Conservation (phyloP, 257 asterid genomes). For the Petrea volubilis region DNA sequence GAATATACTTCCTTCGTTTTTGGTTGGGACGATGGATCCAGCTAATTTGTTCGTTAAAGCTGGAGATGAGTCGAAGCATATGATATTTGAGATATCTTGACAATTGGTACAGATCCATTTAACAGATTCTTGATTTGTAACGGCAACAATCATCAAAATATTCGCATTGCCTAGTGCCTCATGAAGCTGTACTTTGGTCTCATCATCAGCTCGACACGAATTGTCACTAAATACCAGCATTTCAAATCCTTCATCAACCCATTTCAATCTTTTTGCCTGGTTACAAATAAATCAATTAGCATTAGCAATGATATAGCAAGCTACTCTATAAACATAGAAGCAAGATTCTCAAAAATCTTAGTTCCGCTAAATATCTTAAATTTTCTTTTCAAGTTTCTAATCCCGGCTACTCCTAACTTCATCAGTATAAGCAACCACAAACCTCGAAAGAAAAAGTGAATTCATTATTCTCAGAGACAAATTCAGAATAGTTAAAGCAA, state of each 20-base stretch:
- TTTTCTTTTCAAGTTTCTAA: too few relatives aligned
- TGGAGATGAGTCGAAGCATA: slow-evolving; percentile 81
- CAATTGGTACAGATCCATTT: slow-evolving; percentile 54
- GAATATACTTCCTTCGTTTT: slow-evolving; percentile 40
- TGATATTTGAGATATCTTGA: slow-evolving; percentile 44
- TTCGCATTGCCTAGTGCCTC: slow-evolving; percentile 44
- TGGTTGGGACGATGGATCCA: slow-evolving; percentile 45
- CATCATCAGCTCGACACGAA: slow-evolving; percentile 28
- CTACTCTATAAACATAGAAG: background rate
- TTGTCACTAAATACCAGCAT: slow-evolving; percentile 70
- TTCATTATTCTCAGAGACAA: background rate
- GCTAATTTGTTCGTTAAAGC: slow-evolving; percentile 63
- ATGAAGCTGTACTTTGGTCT: slow-evolving; percentile 26
- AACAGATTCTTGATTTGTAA: slow-evolving; percentile 58
- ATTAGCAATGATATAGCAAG: background rate
- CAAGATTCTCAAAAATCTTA: background rate
- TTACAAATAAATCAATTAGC: background rate
- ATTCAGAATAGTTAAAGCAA: background rate
- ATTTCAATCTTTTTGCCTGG: slow-evolving; percentile 75
- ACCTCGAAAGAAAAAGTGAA: background rate
- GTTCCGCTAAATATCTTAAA: background rate
- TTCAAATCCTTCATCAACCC: slow-evolving; percentile 83
- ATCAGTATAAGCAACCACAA: background rate
- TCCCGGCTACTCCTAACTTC: background rate
- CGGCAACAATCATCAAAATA: slow-evolving; percentile 64